Evolutionary conservation across 2,329 filamentous ascomycete genomes (phyloP).

Genomic region (Fusarium buharicum): DNA sequence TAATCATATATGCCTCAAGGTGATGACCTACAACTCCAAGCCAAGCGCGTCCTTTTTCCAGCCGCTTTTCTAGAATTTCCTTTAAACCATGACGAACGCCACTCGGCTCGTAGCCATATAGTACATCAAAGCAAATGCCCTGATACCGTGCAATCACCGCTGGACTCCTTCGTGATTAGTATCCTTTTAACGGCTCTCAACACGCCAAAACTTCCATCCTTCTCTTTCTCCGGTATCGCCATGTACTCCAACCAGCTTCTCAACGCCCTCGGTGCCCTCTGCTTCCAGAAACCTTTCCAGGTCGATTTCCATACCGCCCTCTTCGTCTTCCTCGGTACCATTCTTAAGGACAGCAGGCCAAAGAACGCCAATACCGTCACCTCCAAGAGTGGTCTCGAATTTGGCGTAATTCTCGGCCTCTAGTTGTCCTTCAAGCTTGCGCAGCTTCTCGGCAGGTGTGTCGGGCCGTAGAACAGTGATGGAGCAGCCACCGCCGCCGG

Average conservation of each 20-base stretch:
- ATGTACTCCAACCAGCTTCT: slow-evolving; percentile 84
- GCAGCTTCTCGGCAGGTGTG: slow-evolving; percentile 65
- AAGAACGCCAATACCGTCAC: slow-evolving; percentile 92
- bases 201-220: slow-evolving; percentile 89
- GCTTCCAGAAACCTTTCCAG: slow-evolving; percentile 85
- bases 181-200: slow-evolving; percentile 57
- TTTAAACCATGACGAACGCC: slow-evolving; percentile 39
- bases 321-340: slow-evolving; percentile 77
- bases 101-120: slow-evolving; percentile 37
- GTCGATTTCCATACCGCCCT: slow-evolving; percentile 92
- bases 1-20: slow-evolving; percentile 39
- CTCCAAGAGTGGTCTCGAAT: slow-evolving; percentile 90
- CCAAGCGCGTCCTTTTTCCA: slow-evolving; percentile 32
- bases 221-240: slow-evolving; percentile 74
- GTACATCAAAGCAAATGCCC: slow-evolving; percentile 32
- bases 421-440: slow-evolving; percentile 72
- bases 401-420: slow-evolving; percentile 79
- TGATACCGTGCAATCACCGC: slow-evolving; percentile 11
- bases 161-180: slow-evolving; percentile 6
- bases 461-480: slow-evolving; percentile 87
- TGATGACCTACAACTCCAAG: slow-evolving; percentile 31
- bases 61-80: slow-evolving; percentile 26
- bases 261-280: slow-evolving; percentile 84
- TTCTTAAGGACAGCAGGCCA: slow-evolving; percentile 93
- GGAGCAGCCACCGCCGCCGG: slow-evolving; percentile 93